Conservation (phyloP, 371 early-diverging fungal species). For the Mortierella sp. region DNA sequence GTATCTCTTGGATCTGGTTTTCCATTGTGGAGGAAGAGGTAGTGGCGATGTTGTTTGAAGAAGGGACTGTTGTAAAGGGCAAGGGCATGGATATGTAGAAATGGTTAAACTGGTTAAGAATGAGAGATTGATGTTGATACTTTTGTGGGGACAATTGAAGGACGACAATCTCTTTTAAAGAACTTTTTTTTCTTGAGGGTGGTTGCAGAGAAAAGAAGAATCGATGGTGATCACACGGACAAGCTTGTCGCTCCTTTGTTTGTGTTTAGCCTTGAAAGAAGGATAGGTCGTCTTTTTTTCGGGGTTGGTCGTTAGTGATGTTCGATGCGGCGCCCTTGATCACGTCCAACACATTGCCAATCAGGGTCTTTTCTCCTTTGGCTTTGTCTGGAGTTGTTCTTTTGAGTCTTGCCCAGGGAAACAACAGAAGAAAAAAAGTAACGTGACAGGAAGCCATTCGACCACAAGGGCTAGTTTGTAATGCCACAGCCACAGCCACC, state of each 20-base stretch:
- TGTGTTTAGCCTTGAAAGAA: not conserved
- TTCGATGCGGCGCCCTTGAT: not conserved
- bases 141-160: not conserved
- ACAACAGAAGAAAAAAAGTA: not conserved
- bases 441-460: not conserved
- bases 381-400: not conserved
- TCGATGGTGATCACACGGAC: not conserved
- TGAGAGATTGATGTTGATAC: not conserved
- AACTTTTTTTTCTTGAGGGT: not conserved
- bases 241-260: not conserved
- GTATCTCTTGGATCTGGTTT: conserved; percentile 4
- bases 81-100: not conserved
- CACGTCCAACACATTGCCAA: not conserved
- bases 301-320: not conserved
- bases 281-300: not conserved
- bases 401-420: not conserved
- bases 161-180: not conserved
- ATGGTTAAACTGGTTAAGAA: not conserved
- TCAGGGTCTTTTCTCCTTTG: not conserved
- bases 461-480: no score
- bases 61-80: not conserved
- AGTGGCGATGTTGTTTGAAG: not conserved
- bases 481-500: not conserved
- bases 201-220: not conserved
- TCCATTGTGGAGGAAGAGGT: no score